phyloP scores from a whole-genome alignment of 2,329 filamentous ascomycete genomes.

The Leptodontidium sp. region DNA sequence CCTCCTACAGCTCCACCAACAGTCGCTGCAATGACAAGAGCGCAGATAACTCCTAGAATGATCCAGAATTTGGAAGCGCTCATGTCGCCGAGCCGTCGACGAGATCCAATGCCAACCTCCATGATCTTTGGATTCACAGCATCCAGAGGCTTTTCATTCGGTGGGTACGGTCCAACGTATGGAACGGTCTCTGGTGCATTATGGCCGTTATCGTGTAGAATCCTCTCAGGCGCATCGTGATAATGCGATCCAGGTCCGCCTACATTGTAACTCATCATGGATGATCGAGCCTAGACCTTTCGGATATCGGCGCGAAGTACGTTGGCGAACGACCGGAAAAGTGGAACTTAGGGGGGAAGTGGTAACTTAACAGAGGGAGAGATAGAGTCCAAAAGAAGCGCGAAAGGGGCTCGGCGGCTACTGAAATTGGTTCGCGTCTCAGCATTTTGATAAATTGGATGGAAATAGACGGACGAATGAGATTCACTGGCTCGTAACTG shows the following conservation, averaged over 20 bases:
- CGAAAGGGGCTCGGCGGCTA: not conserved
- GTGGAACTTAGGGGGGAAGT: not conserved
- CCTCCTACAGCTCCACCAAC: slow-evolving; percentile 18
- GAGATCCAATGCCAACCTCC: not conserved
- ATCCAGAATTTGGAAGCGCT: slow-evolving; percentile 17
- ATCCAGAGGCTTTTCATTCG: not conserved
- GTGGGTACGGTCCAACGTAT: not conserved
- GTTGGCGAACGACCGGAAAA: not conserved
- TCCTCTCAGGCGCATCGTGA: not conserved
- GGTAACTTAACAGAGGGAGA: not conserved
- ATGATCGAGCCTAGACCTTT: not conserved
- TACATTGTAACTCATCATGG: not conserved
- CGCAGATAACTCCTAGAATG: not conserved
- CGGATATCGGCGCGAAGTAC: not conserved
- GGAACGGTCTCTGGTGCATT: not conserved
- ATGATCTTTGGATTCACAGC: not conserved
- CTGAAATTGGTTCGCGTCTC: not conserved
- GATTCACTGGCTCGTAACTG: not conserved
- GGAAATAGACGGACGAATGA: not conserved
- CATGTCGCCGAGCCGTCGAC: slow-evolving; percentile 11
- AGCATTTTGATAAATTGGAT: not conserved
- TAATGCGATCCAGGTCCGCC: not conserved
- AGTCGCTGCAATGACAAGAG: slow-evolving; percentile 12
- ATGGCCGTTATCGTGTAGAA: not conserved
- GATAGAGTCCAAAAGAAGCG: not conserved